Percentiles rank a stretch among this genome's conserved stretches.
Conservation (phyloP, 208 protist genomes). For the Herpetomonas samuelpessoai region DNA sequence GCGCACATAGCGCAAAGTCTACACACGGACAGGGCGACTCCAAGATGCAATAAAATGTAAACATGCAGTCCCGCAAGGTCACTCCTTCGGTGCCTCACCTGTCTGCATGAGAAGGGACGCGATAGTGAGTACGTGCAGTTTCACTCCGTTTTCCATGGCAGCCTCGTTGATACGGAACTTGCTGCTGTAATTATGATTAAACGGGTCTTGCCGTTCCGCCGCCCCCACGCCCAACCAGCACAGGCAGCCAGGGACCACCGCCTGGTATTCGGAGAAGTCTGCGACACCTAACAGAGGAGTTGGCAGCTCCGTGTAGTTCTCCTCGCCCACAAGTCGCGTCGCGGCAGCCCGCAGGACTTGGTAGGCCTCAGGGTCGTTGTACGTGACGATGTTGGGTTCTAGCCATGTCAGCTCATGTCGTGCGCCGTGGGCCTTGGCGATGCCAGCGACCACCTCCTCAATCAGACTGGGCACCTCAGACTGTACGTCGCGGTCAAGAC, state of each 20-base stretch:
- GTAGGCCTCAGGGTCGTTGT: slow-evolving; percentile 72
- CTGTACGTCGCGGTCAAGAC: slow-evolving; percentile 60
- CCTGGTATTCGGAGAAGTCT: slow-evolving; percentile 77
- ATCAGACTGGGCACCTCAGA: slow-evolving; percentile 53
- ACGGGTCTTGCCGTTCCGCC: slow-evolving; percentile 17
- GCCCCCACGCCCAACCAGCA: slow-evolving; percentile 62
- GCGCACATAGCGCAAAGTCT: no score
- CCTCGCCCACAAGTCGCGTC: slow-evolving; percentile 36
- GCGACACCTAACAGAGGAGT: slow-evolving; percentile 54
- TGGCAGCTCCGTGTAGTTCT: slow-evolving; percentile 40
- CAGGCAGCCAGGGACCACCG: slow-evolving; percentile 67
- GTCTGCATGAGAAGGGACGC: slow-evolving; percentile 63
- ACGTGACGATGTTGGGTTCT: slow-evolving; percentile 78
- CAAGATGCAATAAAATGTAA: no score
- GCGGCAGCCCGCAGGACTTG: slow-evolving; percentile 50
- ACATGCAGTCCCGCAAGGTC: no score
- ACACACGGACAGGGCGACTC: no score
- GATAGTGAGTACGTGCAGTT: slow-evolving; percentile 61
- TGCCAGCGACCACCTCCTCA: slow-evolving; percentile 65
- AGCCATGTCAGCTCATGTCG: slow-evolving; percentile 65
- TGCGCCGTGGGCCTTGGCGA: slow-evolving; percentile 59
- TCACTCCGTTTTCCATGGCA: slow-evolving; percentile 68
- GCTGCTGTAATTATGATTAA: slow-evolving; percentile 75
- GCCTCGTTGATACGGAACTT: slow-evolving; percentile 58
- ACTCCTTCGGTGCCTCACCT: no score